Evolutionary conservation across 2,329 filamentous ascomycete genomes (phyloP).

Genomic region (Trichoderma atroviride): DNA sequence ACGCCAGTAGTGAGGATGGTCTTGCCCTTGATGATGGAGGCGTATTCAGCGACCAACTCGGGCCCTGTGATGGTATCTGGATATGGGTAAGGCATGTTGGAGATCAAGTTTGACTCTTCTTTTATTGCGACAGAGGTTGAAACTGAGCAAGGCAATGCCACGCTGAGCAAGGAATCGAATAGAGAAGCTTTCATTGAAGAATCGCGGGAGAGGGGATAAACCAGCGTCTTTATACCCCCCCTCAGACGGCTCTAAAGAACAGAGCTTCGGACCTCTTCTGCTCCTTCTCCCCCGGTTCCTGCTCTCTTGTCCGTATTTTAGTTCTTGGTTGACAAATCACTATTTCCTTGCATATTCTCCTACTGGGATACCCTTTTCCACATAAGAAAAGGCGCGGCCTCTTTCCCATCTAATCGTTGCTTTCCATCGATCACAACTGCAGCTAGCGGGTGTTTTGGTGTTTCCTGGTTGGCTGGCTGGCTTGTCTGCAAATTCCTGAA

Average conservation of each 20-base stretch:
- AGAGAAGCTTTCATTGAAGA: neutral
- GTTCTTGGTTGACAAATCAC: neutral
- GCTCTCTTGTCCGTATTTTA: neutral
- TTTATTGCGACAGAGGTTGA: neutral
- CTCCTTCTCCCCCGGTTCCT: neutral
- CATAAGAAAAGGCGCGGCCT: neutral
- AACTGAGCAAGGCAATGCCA: neutral
- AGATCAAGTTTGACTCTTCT: neutral
- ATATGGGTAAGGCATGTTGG: slow-evolving; percentile 23
- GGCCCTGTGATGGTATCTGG: slow-evolving; percentile 19
- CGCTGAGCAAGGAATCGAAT: neutral
- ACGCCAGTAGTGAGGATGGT: slow-evolving; percentile 49
- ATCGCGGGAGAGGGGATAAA: neutral
- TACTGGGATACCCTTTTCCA: neutral
- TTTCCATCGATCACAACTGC: neutral
- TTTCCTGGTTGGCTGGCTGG: slow-evolving; percentile 5
- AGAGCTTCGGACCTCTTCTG: neutral
- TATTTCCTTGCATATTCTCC: neutral
- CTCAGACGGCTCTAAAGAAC: neutral
- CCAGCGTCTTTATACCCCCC: neutral
- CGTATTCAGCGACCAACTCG: slow-evolving; percentile 37
- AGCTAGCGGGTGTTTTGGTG: neutral
- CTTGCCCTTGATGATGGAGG: slow-evolving; percentile 41
- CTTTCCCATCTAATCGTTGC: neutral
- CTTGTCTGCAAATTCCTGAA: slow-evolving; percentile 10